Percentiles rank a stretch among this genome's conserved stretches.
These are phyloP conservation scores for Solanum sitiens DNA, from an alignment of 257 asterid genomes.

Conservation along the genomic window DNA sequence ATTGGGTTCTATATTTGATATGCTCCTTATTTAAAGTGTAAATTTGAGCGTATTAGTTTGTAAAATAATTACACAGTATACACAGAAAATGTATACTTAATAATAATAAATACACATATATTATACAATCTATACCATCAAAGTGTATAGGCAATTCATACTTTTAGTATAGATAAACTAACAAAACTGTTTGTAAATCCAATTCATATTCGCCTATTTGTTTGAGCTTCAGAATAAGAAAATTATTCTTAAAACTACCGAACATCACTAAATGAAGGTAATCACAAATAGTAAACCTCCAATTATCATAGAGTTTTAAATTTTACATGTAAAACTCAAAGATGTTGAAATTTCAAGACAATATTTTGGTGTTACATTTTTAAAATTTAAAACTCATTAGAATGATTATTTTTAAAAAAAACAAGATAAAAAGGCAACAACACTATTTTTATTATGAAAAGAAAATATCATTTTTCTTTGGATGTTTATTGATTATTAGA, in stretches of 20 bases:
- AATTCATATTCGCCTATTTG: background rate
- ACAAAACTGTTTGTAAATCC: background rate
- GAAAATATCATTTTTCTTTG: background rate
- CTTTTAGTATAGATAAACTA: background rate
- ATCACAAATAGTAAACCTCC: background rate
- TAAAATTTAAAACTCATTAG: background rate
- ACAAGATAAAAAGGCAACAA: background rate
- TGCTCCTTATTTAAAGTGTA: too few species aligned
- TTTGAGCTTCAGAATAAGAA: background rate
- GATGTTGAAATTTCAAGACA: background rate
- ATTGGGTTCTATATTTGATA: too few species aligned
- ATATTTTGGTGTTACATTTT: background rate
- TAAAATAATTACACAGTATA: too few species aligned
- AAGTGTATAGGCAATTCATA: background rate
- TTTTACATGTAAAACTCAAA: background rate
- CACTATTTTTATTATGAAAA: background rate
- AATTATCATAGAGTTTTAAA: background rate
- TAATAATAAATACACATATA: background rate
- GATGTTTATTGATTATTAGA: background rate
- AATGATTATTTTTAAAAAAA: background rate
- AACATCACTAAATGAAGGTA: background rate
- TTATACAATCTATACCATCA: background rate
- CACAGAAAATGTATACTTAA: background rate
- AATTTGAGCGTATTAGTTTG: background rate
- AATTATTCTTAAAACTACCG: background rate